Evolutionary conservation across 2,329 filamentous ascomycete species (phyloP).

Genomic region (Botryotinia convoluta): DNA sequence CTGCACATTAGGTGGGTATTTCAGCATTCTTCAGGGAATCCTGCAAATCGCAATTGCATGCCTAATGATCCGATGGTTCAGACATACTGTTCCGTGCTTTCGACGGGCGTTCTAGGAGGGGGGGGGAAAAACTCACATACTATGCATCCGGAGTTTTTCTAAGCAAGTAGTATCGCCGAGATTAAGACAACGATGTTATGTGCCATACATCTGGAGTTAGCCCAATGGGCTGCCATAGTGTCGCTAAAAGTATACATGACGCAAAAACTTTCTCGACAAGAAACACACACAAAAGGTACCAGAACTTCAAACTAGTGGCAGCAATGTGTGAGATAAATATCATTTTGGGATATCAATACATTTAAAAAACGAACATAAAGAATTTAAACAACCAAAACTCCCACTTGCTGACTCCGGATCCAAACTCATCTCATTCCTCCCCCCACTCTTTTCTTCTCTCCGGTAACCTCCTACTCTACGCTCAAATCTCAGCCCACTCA

Average conservation of each 20-base stretch:
- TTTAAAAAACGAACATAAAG: background rate
- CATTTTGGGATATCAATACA: background rate
- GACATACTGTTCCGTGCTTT: background rate
- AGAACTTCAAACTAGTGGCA: background rate
- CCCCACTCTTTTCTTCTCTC: fast-evolving
- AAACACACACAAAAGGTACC: background rate
- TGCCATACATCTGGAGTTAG: fast-evolving
- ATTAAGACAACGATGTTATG: background rate
- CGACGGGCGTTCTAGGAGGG: background rate
- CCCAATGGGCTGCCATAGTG: fast-evolving
- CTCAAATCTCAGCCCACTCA: background rate
- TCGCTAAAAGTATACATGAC: background rate
- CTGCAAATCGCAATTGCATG: background rate
- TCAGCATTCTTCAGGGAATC: background rate
- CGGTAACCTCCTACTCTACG: no score
- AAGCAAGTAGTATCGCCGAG: background rate
- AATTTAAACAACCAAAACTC: background rate
- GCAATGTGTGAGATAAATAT: background rate
- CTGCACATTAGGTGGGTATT: background rate
- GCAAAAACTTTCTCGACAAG: background rate
- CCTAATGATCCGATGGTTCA: background rate
- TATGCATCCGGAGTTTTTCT: fast-evolving
- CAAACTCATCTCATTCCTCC: no score
- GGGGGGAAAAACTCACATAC: background rate
- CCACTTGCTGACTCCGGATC: background rate